These are phyloP conservation scores for Fraxinus floribunda DNA, from an alignment of 305 asterid species.

Conservation along the genomic window DNA sequence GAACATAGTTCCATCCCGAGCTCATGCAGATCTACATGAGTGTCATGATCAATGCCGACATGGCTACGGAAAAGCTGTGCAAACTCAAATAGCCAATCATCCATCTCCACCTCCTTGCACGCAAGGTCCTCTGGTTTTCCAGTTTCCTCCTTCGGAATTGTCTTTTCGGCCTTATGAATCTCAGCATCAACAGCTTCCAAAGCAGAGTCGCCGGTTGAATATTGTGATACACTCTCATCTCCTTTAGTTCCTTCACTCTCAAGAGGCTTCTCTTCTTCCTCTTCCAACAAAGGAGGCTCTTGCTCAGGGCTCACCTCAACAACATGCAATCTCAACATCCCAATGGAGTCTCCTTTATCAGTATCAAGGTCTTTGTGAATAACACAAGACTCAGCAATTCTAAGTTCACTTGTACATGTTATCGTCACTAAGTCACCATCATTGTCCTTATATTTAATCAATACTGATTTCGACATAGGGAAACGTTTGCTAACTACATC, in stretches of 20 bases:
- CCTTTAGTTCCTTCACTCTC: slow-evolving; percentile 46
- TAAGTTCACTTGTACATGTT: slow-evolving; percentile 72
- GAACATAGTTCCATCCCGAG: slow-evolving; percentile 97
- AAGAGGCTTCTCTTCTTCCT: slow-evolving; percentile 67
- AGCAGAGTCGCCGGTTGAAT: slow-evolving; percentile 49
- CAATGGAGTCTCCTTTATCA: slow-evolving; percentile 46
- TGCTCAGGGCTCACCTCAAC: slow-evolving; percentile 97
- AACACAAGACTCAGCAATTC: slow-evolving; percentile 66
- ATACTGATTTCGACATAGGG: slow-evolving; percentile 80
- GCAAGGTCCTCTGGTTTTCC: slow-evolving; percentile 56
- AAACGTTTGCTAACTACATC: slow-evolving; percentile 67
- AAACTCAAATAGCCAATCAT: slow-evolving; percentile 95
- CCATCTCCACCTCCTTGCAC: slow-evolving; percentile 93
- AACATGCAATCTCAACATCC: slow-evolving; percentile 71
- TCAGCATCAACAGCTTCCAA: slow-evolving; percentile 49
- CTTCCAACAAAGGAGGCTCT: slow-evolving; percentile 80
- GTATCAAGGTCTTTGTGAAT: slow-evolving; percentile 46
- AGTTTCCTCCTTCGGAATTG: slow-evolving; percentile 39
- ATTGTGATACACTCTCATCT: slow-evolving; percentile 50
- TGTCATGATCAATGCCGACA: slow-evolving; percentile 90
- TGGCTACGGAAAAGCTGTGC: slow-evolving; percentile 90
- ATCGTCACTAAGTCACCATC: slow-evolving; percentile 90
- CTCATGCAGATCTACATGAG: slow-evolving; percentile 92
- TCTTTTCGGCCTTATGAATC: slow-evolving; percentile 45
- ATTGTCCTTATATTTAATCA: slow-evolving; percentile 75